A percentile compares a stretch with the other conserved stretches of the same genome.
These are phyloP conservation scores for Penicillium sclerotigenum DNA, from an alignment of 2,329 filamentous ascomycete species.

Conservation along the genomic window DNA sequence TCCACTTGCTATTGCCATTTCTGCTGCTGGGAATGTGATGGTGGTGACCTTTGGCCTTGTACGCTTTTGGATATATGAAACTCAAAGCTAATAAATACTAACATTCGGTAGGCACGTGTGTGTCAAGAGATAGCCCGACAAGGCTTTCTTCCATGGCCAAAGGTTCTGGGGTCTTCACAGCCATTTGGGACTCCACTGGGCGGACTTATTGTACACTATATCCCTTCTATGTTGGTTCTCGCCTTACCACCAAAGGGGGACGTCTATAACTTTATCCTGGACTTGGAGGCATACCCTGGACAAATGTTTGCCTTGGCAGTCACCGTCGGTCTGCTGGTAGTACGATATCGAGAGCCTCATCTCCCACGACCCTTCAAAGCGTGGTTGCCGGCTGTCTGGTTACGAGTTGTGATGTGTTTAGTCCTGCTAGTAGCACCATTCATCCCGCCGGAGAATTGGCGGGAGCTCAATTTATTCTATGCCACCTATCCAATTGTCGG, in stretches of 20 bases:
- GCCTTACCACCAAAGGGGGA: conserved; percentile 61
- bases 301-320: conserved; percentile 60
- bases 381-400: conserved; percentile 58
- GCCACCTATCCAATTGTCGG: conserved; percentile 55
- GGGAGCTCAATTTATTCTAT: conserved; percentile 49
- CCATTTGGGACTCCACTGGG: conserved; percentile 67
- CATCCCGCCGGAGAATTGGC: conserved; percentile 54
- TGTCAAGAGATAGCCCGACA: conserved; percentile 72
- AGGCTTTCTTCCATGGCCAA: conserved; percentile 65
- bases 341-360: conserved; percentile 59
- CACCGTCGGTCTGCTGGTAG: conserved; percentile 57
- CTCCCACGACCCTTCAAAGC: conserved; percentile 63
- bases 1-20: conserved; percentile 63
- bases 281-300: conserved; percentile 66
- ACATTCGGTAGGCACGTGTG: conserved; percentile 55
- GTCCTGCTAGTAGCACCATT: conserved; percentile 60
- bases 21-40: conserved; percentile 69
- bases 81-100: background rate
- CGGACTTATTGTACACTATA: conserved; percentile 65
- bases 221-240: conserved; percentile 67
- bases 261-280: conserved; percentile 70
- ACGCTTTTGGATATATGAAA: conserved; percentile 25
- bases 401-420: conserved; percentile 54
- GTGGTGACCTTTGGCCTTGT: conserved; percentile 67
- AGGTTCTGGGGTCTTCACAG: conserved; percentile 59